Evolutionary conservation across 805 yeast species (phyloP).

Genomic region (Monosporozyma servazzii): DNA sequence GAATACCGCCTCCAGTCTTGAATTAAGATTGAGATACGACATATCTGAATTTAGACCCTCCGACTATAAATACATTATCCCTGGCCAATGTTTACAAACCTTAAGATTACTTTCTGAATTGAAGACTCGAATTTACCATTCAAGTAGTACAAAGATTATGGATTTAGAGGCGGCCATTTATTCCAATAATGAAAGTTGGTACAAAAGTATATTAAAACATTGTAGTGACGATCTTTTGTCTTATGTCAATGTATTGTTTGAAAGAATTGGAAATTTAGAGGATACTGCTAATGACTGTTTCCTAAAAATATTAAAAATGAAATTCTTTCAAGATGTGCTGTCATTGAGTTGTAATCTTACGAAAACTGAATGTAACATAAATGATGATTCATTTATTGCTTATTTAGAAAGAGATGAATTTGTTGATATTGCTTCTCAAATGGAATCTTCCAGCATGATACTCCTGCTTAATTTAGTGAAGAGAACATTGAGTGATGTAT

Average conservation of each 20-base stretch:
- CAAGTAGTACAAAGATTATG: not conserved
- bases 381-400: not conserved
- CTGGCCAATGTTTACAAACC: conserved; percentile 52
- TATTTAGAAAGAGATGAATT: not conserved
- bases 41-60: conserved; percentile 4
- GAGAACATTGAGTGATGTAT: not conserved
- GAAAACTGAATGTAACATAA: not conserved
- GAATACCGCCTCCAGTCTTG: conserved; percentile 54
- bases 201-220: conserved; percentile 3
- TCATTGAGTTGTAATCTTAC: not conserved
- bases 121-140: conserved; percentile 9
- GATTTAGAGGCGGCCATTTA: not conserved
- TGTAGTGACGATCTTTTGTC: conserved; percentile 7
- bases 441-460: not conserved
- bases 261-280: not conserved
- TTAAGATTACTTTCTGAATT: conserved; percentile 42
- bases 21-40: conserved; percentile 52
- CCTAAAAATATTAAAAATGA: conserved; percentile 3
- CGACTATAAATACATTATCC: not conserved
- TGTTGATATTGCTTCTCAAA: not conserved
- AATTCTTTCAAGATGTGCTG: conserved; percentile 14
- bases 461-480: not conserved
- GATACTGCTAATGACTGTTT: not conserved
- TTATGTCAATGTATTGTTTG: conserved; percentile 1
- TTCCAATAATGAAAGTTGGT: conserved; percentile 3